Evolutionary conservation across 2,329 filamentous ascomycete species (phyloP).

Genomic region (Fusarium sp.): DNA sequence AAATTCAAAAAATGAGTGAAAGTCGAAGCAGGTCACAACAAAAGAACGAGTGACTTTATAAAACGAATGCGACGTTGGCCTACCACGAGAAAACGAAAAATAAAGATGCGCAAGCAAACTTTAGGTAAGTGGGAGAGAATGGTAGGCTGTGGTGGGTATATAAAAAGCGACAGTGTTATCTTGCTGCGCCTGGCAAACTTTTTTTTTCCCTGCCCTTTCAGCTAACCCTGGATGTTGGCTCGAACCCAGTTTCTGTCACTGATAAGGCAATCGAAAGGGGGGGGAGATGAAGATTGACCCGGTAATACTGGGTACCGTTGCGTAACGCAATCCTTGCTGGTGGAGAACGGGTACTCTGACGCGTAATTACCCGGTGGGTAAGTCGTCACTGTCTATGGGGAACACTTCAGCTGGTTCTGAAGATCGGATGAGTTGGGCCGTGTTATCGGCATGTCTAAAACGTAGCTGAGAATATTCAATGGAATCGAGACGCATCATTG

Average conservation of each 20-base stretch:
- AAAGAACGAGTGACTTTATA: constrained; percentile 11
- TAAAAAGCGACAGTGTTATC: constrained; percentile 13
- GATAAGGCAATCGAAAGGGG: constrained; percentile 21
- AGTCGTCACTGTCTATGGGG: constrained; percentile 9
- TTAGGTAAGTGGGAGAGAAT: constrained; percentile 21
- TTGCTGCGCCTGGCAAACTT: constrained; percentile 6
- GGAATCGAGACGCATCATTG: background rate
- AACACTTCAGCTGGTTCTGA: background rate
- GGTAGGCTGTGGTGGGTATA: constrained; percentile 6
- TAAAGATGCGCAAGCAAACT: constrained; percentile 11
- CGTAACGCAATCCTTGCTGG: constrained; percentile 14
- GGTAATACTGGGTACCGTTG: constrained; percentile 18
- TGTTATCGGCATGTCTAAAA: background rate
- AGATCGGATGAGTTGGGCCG: background rate
- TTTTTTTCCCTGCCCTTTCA: background rate
- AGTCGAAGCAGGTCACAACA: background rate
- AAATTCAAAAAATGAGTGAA: background rate
- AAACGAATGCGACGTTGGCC: constrained; percentile 15
- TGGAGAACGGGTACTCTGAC: constrained; percentile 16
- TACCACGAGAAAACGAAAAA: background rate
- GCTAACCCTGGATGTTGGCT: constrained; percentile 6
- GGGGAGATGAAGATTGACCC: constrained; percentile 21
- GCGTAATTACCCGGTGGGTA: constrained; percentile 12
- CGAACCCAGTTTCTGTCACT: background rate
- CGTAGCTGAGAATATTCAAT: background rate